Evolutionary conservation across 441 rosid genomes (phyloP), one percentile per base, ranked within the genome.

Genomic region (Populus hybrid): DNA sequence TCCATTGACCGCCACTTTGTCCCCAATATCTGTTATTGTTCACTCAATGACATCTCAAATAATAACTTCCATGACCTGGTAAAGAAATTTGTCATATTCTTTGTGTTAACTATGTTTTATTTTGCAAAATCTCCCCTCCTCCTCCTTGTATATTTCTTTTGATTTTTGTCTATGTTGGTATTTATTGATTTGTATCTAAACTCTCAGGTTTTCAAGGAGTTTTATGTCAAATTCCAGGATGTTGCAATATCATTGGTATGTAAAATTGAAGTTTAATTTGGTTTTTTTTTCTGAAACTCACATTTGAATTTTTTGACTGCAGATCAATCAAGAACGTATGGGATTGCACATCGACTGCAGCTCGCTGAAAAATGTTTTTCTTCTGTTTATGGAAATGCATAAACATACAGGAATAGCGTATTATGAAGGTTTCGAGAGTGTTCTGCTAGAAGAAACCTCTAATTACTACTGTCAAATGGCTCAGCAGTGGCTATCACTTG

Each of bases 1-100:
- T 80, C 84, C 68, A 82, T 86, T 61, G 84, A 82, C 35, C 85
- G 86, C 75, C 63, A 46, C 82, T 83, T 86, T 71, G 79, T 80
- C 42, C 79, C 34, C 38, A 14, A 19, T 5, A n/a, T 14, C 7
- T 10, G 69, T 28, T 7, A 28, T 36, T 72, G 21, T 42, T 61
- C 69, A 35, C 69, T 63, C 26, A 23, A 23, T n/a, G 30, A 61
- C 34, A 63, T 63, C 32, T 73, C 69, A 6, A n/a, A 16, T 11
- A 35, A 73, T 7, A 59, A 32, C 32, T 73, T 73, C 35, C 8
- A 8, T 11, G 69, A 63, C 36, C 7, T 63, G 76, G 76, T 63
- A 73, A 61, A 53, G 26, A 34, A 35, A 73, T 11, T 63, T 73
- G 23, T 7, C 57, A 73, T 63, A 34, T 11, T 32, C 68, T 53